Evolutionary conservation across 192 early-diverging fungal species (phyloP), one percentile per base, ranked within the genome.

Genomic region (Phycomyces blakesleeanus): DNA sequence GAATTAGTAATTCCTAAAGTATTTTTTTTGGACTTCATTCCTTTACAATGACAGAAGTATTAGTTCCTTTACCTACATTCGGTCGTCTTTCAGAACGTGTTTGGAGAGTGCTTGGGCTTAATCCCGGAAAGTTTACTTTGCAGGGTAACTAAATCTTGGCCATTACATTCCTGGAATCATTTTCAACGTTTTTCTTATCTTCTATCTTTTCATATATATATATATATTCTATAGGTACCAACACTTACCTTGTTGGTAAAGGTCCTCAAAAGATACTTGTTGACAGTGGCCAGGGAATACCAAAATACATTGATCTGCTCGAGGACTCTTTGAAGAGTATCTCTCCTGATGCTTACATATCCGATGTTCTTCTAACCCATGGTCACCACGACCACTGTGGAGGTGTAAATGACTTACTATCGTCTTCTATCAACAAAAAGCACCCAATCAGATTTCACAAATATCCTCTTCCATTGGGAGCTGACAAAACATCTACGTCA

Each of bases 171-270:
- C 40, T 41, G 40, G 6, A 6, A 41, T 41, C 40, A 41, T 41
- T 14, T 41, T n/a, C n/a, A n/a, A n/a, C n/a, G 40, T 41, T 10
- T 41, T 14, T 10, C 6, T 10, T 14, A 41, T 41, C 40, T 10
- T 10, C 40, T 41, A 14, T 41, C 40, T 10, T 41, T 14, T 10
- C 14, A 6, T 41, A 14, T 41, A 41, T 41, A 6, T 10, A 41
- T 10, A 65, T 66, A 18, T 7, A 40, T 21, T 44, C 44, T 61
- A 0, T 39, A 87, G 84, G 83, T 26, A 93, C 94, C 49, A 96
- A 96, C 70, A 93, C 88, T 0, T 96, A 94, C 62, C 34, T 96
- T 10, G 73, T 96, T 39, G 94, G 94, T 22, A 77, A 75, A n/a
- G 94, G 94, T 1, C 24, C 70, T 15, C 68, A 73, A 41, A 85